Conservation (phyloP, 352 stramenopile genomes). For the Pythium oligandrum region DNA sequence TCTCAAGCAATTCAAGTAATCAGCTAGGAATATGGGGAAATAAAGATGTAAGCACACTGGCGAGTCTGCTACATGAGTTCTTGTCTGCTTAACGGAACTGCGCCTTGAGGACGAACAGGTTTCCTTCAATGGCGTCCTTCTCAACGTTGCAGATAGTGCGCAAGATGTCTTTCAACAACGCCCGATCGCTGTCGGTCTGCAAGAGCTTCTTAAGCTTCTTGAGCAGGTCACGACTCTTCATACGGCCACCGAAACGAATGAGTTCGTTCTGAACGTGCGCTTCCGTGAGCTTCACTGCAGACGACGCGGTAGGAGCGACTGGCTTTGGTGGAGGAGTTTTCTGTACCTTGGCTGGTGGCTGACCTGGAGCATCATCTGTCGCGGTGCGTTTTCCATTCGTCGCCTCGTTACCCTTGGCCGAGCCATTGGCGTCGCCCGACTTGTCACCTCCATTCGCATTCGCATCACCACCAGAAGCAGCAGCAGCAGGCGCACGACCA, state of each 20-base stretch:
- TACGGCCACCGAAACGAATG: constrained; percentile 76
- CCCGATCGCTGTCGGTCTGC: constrained; percentile 74
- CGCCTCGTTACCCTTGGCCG: constrained; percentile 12
- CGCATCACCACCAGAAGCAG: constrained; percentile 7
- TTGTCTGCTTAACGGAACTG: constrained; percentile 67
- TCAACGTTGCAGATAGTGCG: constrained; percentile 86
- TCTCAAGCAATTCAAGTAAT: no score
- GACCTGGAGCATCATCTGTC: constrained; percentile 30
- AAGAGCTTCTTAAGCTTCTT: constrained; percentile 81
- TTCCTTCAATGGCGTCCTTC: constrained; percentile 79
- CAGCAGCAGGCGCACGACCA: constrained; percentile 25
- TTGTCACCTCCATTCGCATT: constrained; percentile 19
- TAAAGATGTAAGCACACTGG: no score
- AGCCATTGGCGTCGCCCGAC: constrained; percentile 10
- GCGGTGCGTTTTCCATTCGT: constrained; percentile 45
- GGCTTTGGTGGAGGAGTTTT: constrained; percentile 17
- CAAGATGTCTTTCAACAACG: constrained; percentile 83
- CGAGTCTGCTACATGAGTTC: no score
- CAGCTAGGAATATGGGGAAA: no score
- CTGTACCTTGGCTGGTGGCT: constrained; percentile 33
- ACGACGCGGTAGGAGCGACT: constrained; percentile 19
- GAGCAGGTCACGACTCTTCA: constrained; percentile 74
- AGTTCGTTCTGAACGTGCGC: constrained; percentile 80
- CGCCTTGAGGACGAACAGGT: constrained; percentile 77
- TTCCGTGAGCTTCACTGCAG: constrained; percentile 57